Percentiles rank a stretch among this genome's conserved stretches.
Conservation (phyloP, 495 filamentous ascomycete genomes). For the Parathielavia hyrcaniae region DNA sequence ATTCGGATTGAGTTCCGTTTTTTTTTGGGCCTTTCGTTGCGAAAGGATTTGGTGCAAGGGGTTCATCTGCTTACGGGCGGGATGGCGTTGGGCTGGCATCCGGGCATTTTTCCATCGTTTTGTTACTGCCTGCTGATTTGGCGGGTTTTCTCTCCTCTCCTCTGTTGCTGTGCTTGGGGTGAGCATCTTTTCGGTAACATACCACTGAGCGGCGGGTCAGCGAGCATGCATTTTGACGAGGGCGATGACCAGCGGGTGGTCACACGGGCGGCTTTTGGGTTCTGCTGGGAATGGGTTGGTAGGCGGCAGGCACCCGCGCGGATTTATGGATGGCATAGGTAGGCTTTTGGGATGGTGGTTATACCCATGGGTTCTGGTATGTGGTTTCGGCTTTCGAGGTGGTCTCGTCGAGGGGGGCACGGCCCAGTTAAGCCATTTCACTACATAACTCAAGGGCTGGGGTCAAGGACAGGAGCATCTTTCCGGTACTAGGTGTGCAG, state of each 20-base stretch:
- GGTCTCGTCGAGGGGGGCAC: too few species aligned
- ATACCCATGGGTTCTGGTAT: neutral
- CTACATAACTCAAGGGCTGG: too few species aligned
- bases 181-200: conserved; percentile 5
- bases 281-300: neutral
- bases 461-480: too few species aligned
- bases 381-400: too few species aligned
- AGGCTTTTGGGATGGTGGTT: neutral
- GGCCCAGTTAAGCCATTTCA: too few species aligned
- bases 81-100: neutral
- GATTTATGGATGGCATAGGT: neutral
- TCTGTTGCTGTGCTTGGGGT: neutral
- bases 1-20: neutral
- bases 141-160: neutral
- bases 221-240: neutral
- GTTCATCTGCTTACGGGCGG: neutral
- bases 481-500: too few species aligned
- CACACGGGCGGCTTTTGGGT: neutral
- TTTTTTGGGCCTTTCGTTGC: neutral
- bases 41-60: neutral
- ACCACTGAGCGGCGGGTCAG: neutral
- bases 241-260: neutral
- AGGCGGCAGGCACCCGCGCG: neutral
- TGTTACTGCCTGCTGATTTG: neutral
- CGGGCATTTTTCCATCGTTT: neutral